Conservation (phyloP, 495 filamentous ascomycete genomes). For the Xylaria acuta region DNA sequence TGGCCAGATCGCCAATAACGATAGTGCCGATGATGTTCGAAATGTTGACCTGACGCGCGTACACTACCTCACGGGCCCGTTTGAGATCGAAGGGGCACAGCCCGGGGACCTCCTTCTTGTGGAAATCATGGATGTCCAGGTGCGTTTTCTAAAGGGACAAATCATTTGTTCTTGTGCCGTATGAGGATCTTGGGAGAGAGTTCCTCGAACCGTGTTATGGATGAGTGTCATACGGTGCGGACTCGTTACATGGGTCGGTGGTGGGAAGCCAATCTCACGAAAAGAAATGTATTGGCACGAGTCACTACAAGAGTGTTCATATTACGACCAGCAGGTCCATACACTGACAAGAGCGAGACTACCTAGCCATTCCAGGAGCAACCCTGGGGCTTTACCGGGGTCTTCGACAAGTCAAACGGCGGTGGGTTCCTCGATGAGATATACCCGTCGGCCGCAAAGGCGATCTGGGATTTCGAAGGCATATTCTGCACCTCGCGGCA, state of each 20-base stretch:
- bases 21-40: conserved; percentile 85
- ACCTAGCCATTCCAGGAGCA: conserved; percentile 72
- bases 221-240: neutral
- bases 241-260: too few relatives aligned
- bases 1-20: conserved; percentile 88
- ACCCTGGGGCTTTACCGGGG: conserved; percentile 91
- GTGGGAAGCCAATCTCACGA: neutral
- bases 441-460: conserved; percentile 89
- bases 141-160: neutral
- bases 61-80: conserved; percentile 91
- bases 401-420: conserved; percentile 84
- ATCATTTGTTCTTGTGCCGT: neutral
- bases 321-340: neutral
- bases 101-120: conserved; percentile 88
- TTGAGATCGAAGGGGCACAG: conserved; percentile 84
- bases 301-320: neutral
- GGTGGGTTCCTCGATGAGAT: conserved; percentile 92
- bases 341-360: neutral
- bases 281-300: neutral
- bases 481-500: conserved; percentile 92
- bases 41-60: conserved; percentile 84
- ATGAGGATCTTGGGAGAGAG: neutral
- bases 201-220: neutral
- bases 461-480: conserved; percentile 98
- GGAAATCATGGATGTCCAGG: conserved; percentile 94